Base-by-base conservation (phyloP, 129 eudicot genomes). In the Centella asiatica region DNA sequence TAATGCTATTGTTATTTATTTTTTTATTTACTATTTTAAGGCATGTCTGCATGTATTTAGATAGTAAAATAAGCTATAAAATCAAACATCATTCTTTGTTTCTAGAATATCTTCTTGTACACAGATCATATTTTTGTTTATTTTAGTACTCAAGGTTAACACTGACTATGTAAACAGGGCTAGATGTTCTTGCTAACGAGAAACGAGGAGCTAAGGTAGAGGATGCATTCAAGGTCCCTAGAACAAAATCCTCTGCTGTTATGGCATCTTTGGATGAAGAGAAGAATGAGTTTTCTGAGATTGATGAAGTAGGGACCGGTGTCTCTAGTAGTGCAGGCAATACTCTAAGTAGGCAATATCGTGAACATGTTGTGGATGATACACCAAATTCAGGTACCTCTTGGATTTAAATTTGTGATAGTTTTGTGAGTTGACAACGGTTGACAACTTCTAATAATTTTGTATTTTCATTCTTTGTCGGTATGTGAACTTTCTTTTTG, bases 171-270 rank as follows among this genome's bases (percentile, higher is more conserved):
- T 44, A 4, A 31, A 39, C 75, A 89, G 97, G 97, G 18, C 69
- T 86, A 45, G 95, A 87, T 70, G 77, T 77, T 6, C 95, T 92
- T 67, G 98, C 98, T 20, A 72, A 53, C 53, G 80, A 55, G 4
- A 87, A 92, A 72, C 65, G 96, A 37, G 63, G 44, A 51, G 83
- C 85, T 2, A 80, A 60, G 53, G 73, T 9, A 36, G 88, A 82
- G 13, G 90, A 86, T 57, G 60, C 79, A 13, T 92, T 87, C 53
- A 92, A 84, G 69, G 88, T 79, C 63, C 96, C 96, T 4, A 71
- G 60, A 74, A 88, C 77, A 44, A 80, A 72, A 63, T 70, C 71
- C 57, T 59, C 94, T 19, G 81, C 94, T 17, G 56, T 84, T 61
- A 72, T 68, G 39, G 63, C 95, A 23, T 84, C 94, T 58, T 42